A percentile compares a stretch with the other conserved stretches of the same genome.
phyloP scores from a whole-genome alignment of 495 filamentous ascomycete species.

The Achaetomiella virescens region DNA sequence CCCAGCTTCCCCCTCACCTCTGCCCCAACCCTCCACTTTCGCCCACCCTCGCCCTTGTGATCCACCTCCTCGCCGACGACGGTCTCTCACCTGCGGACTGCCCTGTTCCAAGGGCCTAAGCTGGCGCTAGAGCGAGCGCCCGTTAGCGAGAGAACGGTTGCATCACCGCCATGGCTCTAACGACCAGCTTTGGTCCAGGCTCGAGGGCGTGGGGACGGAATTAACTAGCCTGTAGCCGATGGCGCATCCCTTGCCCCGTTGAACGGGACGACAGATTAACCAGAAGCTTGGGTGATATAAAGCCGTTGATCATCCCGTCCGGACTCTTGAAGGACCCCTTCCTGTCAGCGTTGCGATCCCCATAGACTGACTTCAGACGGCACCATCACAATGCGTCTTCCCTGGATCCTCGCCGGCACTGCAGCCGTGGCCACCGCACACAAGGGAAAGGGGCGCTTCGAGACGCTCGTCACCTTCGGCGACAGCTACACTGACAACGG shows the following conservation, averaged over 20 bases:
- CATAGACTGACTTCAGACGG: not conserved
- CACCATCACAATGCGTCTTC: constrained; percentile 20
- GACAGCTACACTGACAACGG: constrained; percentile 73
- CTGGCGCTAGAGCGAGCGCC: not conserved
- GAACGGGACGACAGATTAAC: constrained; percentile 22
- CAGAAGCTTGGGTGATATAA: constrained; percentile 10
- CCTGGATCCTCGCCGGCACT: constrained; percentile 22
- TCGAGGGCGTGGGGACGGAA: constrained; percentile 5
- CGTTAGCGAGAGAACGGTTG: not conserved
- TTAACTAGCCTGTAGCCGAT: constrained; percentile 20
- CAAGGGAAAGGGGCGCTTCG: constrained; percentile 20
- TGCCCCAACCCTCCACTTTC: not conserved
- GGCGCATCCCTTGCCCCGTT: constrained; percentile 18
- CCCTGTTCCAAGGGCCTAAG: not conserved
- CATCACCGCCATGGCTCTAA: not conserved
- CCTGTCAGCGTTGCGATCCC: not conserved
- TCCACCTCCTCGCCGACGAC: not conserved
- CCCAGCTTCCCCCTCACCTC: not conserved
- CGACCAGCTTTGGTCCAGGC: not conserved
- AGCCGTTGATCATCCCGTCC: not conserved
- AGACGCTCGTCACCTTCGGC: constrained; percentile 49
- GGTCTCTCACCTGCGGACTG: not conserved
- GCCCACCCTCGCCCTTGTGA: not conserved
- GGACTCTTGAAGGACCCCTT: not conserved
- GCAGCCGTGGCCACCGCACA: constrained; percentile 13